phyloP scores from a whole-genome alignment of 345 rosid genomes.

The Conringia planisiliqua region DNA sequence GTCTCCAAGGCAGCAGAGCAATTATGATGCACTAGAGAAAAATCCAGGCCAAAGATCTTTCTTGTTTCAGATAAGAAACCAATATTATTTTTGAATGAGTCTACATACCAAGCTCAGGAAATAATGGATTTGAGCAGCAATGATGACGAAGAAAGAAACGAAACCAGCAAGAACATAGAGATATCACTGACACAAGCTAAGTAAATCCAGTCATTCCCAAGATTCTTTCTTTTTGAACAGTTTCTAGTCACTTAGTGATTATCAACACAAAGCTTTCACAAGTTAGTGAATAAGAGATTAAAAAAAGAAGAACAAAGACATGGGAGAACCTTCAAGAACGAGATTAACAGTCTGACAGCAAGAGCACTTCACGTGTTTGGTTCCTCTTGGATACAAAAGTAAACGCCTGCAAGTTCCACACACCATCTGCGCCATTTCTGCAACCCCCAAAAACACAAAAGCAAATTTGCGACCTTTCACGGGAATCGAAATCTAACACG shows the following conservation, averaged over 20 bases:
- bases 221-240: not conserved
- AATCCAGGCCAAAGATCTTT: not conserved
- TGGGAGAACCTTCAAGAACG: slow-evolving; percentile 75
- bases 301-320: not conserved
- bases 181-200: not conserved
- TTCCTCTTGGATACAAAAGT: slow-evolving; percentile 71
- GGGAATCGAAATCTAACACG: slow-evolving; percentile 13
- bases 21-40: not conserved
- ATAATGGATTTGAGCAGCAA: not conserved
- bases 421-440: slow-evolving; percentile 83
- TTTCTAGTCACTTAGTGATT: not conserved
- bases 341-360: slow-evolving; percentile 63
- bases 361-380: slow-evolving; percentile 59
- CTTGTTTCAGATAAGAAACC: not conserved
- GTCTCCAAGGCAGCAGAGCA: not conserved
- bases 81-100: not conserved
- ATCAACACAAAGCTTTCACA: not conserved
- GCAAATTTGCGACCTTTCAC: slow-evolving; percentile 9
- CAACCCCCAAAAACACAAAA: not conserved
- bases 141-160: not conserved
- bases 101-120: not conserved
- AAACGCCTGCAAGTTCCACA: slow-evolving; percentile 87
- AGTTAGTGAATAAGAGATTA: not conserved
- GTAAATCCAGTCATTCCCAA: not conserved
- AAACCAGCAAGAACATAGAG: not conserved